Conservation (phyloP, 2,329 filamentous ascomycete genomes). For the Cercospora sesami region DNA sequence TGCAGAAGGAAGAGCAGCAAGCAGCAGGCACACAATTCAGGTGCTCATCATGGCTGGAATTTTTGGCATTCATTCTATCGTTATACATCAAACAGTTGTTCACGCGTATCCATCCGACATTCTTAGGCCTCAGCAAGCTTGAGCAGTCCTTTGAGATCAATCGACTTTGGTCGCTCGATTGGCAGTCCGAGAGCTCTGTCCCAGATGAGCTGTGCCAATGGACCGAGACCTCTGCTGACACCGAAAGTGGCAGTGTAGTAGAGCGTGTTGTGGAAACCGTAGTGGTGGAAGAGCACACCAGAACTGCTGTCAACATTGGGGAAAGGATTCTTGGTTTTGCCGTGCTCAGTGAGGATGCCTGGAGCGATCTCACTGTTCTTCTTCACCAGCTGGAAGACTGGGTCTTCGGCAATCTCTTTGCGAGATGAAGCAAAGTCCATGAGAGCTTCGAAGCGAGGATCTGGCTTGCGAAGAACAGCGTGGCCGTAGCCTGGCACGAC, state of each 20-base stretch:
- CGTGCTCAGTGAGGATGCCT: conserved; percentile 85
- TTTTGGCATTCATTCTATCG: not conserved
- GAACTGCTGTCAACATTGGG: conserved; percentile 94
- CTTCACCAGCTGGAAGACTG: conserved; percentile 91
- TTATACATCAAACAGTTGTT: not conserved
- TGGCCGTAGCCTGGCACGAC: conserved; percentile 95
- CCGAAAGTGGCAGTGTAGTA: conserved; percentile 81
- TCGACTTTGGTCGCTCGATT: conserved; percentile 97
- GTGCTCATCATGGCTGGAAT: not conserved
- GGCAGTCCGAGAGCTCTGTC: conserved; percentile 89
- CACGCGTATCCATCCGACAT: not conserved
- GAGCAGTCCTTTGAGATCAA: conserved; percentile 83
- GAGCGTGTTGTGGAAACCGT: conserved; percentile 93
- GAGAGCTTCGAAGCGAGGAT: conserved; percentile 91
- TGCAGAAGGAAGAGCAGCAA: not conserved
- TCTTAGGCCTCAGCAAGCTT: conserved; percentile 52
- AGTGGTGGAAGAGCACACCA: conserved; percentile 95
- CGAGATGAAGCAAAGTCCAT: conserved; percentile 91
- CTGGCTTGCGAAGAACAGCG: conserved; percentile 92
- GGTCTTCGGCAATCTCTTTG: conserved; percentile 80
- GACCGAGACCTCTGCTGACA: conserved; percentile 74
- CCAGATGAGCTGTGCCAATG: conserved; percentile 93
- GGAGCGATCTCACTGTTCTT: conserved; percentile 91
- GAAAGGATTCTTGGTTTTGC: conserved; percentile 70
- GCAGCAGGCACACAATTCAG: not conserved